Base-by-base conservation (phyloP, 228 moss, liverwort and hornwort species). In the Sphagnum magellanicum region DNA sequence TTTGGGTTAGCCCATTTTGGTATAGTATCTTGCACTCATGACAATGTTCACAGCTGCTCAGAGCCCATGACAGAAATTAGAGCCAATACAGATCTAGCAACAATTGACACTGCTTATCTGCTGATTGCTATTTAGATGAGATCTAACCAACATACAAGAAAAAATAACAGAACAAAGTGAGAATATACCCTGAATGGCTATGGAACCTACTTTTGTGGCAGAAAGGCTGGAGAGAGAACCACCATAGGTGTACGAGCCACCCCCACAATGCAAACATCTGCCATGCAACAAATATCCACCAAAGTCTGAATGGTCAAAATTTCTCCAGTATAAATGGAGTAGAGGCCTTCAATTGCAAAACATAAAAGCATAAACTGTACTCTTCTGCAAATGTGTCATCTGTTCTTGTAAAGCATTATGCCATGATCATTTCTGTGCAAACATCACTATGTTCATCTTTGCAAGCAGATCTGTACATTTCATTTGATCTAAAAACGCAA, bases 261-360 rank as follows among this genome's bases (percentile, higher is more conserved):
- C 49, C 85, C 85, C 4, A 85, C 81, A 60, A 85, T 76, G 67
- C 79, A 85, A 32, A 81, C 85, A 75, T 85, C 85, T 74, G 81
- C 65, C 69, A 8, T 12, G 12, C 55, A 55, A 8, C 55, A 55
- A 32, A 32, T 2, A 12, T 55, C 55, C 55, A 55, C 55, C 55
- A 3, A 55, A 8, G 9, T 8, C 55, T 55, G 1, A 55, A 8
- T 55, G 8, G 55, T 8, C 12, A 8, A 8, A 8, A 55, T 1
- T 55, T 55, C 55, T 55, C 55, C 12, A 55, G 3, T 55, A 55
- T 55, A 1, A 32, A 32, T 32, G 32, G 1, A 32, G 32, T 32
- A 32, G 32, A 32, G 32, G 32, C 32, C 32, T 32, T 32, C 1
- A 32, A 32, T 32, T 32, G 32, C 32, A 32, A 32, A 55, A 8